A percentile compares a stretch with the other conserved stretches of the same genome.
phyloP scores from a whole-genome alignment of 1,284 basidiomycete genomes.

The Omphalotus olearius region DNA sequence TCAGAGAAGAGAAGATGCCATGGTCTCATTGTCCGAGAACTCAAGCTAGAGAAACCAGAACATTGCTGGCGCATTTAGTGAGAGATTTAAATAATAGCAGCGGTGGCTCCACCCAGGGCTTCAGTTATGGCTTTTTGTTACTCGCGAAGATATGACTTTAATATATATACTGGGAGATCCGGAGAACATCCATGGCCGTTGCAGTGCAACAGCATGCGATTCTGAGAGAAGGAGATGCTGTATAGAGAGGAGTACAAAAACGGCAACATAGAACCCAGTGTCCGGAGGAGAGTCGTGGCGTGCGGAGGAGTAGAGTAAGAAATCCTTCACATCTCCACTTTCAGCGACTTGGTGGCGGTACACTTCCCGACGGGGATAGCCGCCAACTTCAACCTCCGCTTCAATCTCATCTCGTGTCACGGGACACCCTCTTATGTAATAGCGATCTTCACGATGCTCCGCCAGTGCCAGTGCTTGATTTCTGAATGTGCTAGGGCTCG shows the following conservation, averaged over 20 bases:
- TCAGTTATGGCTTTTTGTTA: conserved; percentile 11
- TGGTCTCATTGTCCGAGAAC: conserved; percentile 6
- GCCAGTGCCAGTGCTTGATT: too few species aligned
- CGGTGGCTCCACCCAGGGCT: conserved; percentile 6
- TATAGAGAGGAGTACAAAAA: not conserved
- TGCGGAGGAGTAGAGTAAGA: not conserved
- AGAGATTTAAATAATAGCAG: conserved; percentile 8
- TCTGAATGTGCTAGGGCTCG: too few species aligned
- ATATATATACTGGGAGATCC: conserved; percentile 13
- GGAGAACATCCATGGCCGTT: conserved; percentile 15
- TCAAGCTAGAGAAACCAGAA: conserved; percentile 8
- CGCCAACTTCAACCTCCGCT: not conserved
- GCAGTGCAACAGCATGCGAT: conserved; percentile 14
- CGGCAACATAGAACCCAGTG: not conserved
- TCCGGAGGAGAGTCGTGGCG: not conserved
- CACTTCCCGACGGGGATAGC: too few species aligned
- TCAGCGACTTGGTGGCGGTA: too few species aligned
- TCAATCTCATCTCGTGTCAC: not conserved
- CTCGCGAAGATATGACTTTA: conserved; percentile 6
- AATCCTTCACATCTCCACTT: not conserved
- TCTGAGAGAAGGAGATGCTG: conserved; percentile 8
- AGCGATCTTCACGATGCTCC: too few species aligned
- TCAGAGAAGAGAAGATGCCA: conserved; percentile 5
- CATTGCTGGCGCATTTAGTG: conserved; percentile 11
- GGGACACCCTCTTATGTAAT: too few species aligned